phyloP scores from a whole-genome alignment of 2,329 filamentous ascomycete genomes.

The Diaporthe destruens region DNA sequence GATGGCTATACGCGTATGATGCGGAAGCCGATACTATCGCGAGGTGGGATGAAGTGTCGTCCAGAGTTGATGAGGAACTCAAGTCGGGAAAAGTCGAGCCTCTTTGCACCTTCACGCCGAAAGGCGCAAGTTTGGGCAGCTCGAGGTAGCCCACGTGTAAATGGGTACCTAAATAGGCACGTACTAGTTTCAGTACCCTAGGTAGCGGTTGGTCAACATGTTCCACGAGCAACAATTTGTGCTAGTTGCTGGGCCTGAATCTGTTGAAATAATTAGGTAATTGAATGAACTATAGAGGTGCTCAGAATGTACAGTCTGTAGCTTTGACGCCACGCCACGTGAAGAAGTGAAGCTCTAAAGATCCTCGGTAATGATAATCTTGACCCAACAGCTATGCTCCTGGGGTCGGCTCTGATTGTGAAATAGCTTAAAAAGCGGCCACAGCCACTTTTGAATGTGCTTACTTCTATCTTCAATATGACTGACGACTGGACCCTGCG shows the following conservation, averaged over 20 bases:
- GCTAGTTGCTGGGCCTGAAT: not conserved
- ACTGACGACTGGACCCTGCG: too few species aligned
- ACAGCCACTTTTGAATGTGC: not conserved
- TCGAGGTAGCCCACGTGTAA: not conserved
- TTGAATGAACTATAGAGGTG: not conserved
- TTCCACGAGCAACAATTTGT: not conserved
- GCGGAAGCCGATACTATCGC: conserved; percentile 58
- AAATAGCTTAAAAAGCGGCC: not conserved
- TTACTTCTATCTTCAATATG: not conserved
- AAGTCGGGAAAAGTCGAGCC: conserved; percentile 49
- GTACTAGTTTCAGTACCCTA: too few species aligned
- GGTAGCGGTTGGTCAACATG: not conserved
- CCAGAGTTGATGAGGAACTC: conserved; percentile 53
- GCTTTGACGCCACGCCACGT: too few species aligned
- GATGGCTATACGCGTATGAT: conserved; percentile 61
- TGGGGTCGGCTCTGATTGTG: not conserved
- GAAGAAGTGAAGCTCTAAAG: not conserved
- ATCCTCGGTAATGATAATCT: not conserved
- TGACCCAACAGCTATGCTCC: not conserved
- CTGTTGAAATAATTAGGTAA: not conserved
- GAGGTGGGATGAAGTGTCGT: conserved; percentile 57
- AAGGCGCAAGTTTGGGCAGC: not conserved
- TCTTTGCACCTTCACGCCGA: not conserved
- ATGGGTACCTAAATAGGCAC: too few species aligned
- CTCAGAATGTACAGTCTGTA: not conserved